A percentile compares a stretch with the other conserved stretches of the same genome.
Conservation (phyloP, 2,329 filamentous ascomycete genomes). For the Arachnomyces sp. region DNA sequence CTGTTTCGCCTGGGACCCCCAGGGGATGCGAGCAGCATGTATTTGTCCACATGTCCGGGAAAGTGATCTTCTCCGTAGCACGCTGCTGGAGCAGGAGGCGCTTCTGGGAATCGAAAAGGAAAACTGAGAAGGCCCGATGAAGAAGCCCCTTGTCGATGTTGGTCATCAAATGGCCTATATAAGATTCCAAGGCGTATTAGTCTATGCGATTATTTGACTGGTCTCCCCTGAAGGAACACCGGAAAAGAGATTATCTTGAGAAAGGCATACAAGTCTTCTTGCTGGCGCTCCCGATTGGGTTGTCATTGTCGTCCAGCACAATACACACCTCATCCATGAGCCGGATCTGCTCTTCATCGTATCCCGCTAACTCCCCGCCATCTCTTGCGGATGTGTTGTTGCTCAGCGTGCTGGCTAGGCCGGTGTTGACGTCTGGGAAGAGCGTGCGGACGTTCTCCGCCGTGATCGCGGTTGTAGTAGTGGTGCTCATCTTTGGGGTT, state of each 20-base stretch:
- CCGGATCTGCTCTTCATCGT: conserved; percentile 95
- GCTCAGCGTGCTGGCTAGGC: conserved; percentile 43
- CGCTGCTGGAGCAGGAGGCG: conserved; percentile 91
- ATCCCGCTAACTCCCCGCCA: conserved; percentile 67
- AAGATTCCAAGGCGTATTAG: conserved; percentile 2
- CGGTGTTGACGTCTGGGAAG: conserved; percentile 71
- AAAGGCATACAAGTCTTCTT: conserved; percentile 82
- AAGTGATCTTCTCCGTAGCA: conserved; percentile 94
- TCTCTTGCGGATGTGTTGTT: conserved; percentile 38
- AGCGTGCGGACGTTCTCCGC: conserved; percentile 78
- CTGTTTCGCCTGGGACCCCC: conserved; percentile 84
- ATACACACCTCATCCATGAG: conserved; percentile 99
- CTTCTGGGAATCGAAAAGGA: conserved; percentile 92
- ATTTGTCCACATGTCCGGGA: conserved; percentile 99
- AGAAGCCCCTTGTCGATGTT: conserved; percentile 95
- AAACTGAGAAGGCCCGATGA: conserved; percentile 95
- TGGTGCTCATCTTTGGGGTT: conserved; percentile 33
- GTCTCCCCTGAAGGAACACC: background rate
- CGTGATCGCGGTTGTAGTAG: conserved; percentile 57
- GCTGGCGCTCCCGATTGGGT: conserved; percentile 89
- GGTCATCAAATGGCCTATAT: conserved; percentile 86
- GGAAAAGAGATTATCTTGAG: background rate
- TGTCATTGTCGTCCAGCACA: conserved; percentile 83
- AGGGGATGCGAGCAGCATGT: conserved; percentile 98
- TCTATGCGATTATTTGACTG: background rate